Conservation (phyloP, 257 asterid genomes). For the Oldenlandia corymbosa region DNA sequence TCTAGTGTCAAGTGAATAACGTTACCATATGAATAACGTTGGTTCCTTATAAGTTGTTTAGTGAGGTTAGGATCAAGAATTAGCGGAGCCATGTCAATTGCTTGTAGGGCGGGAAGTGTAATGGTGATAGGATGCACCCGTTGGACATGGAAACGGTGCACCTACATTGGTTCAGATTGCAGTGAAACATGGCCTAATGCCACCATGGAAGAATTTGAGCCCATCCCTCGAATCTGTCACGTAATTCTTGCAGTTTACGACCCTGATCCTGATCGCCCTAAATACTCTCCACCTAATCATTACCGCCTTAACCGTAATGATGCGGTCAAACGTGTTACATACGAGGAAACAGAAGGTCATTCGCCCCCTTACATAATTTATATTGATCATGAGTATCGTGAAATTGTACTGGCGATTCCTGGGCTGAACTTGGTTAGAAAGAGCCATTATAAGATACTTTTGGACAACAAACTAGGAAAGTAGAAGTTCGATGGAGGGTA, state of each 20-base stretch:
- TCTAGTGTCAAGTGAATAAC: background rate
- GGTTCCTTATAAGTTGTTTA: background rate
- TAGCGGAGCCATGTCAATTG: conserved; percentile 46
- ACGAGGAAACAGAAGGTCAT: conserved; percentile 61
- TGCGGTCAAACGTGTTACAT: conserved; percentile 57
- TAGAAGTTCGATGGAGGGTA: conserved; percentile 94
- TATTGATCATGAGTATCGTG: conserved; percentile 60
- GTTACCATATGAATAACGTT: conserved; percentile 40
- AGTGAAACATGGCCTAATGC: conserved; percentile 77
- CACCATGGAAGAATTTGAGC: conserved; percentile 60
- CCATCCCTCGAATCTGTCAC: conserved; percentile 78
- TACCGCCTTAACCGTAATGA: conserved; percentile 57
- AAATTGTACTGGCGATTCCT: conserved; percentile 72
- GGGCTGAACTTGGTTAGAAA: conserved; percentile 64
- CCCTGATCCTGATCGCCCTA: conserved; percentile 51
- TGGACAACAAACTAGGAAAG: conserved; percentile 65
- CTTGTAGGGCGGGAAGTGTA: conserved; percentile 64
- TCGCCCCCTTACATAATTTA: conserved; percentile 83
- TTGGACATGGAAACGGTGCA: conserved; percentile 96
- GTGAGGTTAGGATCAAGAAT: background rate
- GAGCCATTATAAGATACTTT: conserved; percentile 61
- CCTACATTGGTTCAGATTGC: conserved; percentile 83
- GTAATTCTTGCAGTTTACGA: conserved; percentile 75
- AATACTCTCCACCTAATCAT: conserved; percentile 50
- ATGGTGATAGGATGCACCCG: conserved; percentile 70